phyloP scores from a whole-genome alignment of 495 filamentous ascomycete genomes.

The Wilcoxina mikolae region DNA sequence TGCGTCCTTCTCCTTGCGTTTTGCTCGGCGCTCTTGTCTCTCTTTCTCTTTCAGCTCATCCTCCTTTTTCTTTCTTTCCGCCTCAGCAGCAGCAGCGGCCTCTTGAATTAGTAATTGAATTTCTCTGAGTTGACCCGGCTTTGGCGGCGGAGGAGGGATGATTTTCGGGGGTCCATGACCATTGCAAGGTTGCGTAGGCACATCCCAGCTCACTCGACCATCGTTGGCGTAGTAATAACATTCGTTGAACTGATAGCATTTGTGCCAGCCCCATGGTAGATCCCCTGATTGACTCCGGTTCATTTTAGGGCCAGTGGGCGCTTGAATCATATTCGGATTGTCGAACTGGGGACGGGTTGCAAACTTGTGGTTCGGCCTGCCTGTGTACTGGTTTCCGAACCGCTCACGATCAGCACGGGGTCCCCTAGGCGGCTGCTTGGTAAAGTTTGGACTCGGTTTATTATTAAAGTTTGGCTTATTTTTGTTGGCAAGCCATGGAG shows the following conservation, averaged over 20 bases:
- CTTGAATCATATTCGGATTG: constrained; percentile 7
- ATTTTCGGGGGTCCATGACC: constrained; percentile 6
- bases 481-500: constrained; percentile 3
- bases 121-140: background rate
- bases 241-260: constrained; percentile 10
- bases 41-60: constrained; percentile 18
- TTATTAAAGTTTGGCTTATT: constrained; percentile 4
- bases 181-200: constrained; percentile 18
- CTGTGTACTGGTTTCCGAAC: background rate
- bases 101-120: background rate
- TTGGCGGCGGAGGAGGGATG: constrained; percentile 16
- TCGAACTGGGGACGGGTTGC: background rate
- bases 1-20: constrained; percentile 9
- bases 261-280: constrained; percentile 28
- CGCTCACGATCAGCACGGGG: constrained; percentile 17
- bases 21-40: constrained; percentile 1
- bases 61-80: constrained; percentile 15
- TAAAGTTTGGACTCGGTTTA: constrained; percentile 10
- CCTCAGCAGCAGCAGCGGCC: background rate
- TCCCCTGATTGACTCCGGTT: constrained; percentile 14
- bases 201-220: constrained; percentile 22
- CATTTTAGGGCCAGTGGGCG: constrained; percentile 9
- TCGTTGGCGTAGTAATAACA: constrained; percentile 25
- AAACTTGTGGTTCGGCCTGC: background rate
- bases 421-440: constrained; percentile 22